These are phyloP conservation scores for Pichia exigua DNA, from an alignment of 805 yeast genomes.

Conservation along the genomic window DNA sequence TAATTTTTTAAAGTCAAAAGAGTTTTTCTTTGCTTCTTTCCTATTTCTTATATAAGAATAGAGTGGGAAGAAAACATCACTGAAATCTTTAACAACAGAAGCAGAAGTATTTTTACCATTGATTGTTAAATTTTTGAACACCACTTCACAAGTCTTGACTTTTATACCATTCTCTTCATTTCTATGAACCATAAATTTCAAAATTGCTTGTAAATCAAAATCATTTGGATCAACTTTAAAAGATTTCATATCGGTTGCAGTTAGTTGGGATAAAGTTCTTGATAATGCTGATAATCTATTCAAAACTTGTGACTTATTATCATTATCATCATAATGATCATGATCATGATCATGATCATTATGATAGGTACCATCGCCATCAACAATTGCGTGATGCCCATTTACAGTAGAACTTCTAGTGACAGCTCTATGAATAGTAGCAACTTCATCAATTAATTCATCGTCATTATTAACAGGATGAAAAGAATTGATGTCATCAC, in stretches of 20 bases:
- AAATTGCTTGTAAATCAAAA: slow-evolving; percentile 32
- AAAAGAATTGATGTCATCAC: background rate
- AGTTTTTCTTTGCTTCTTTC: slow-evolving; percentile 16
- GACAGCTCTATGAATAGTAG: background rate
- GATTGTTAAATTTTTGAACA: slow-evolving; percentile 34
- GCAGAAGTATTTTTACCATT: slow-evolving; percentile 42
- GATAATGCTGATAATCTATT: background rate
- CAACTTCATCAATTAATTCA: background rate
- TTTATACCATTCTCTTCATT: slow-evolving; percentile 39
- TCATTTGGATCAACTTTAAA: slow-evolving; percentile 22
- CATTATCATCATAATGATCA: background rate
- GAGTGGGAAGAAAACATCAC: slow-evolving; percentile 30
- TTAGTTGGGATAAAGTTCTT: slow-evolving; percentile 14
- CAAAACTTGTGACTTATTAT: background rate
- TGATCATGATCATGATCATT: background rate
- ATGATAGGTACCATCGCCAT: background rate
- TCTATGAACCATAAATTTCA: slow-evolving; percentile 31
- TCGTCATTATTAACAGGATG: background rate
- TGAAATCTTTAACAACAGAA: slow-evolving; percentile 36
- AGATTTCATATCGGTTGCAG: slow-evolving; percentile 14
- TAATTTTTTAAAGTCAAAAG: slow-evolving; percentile 17
- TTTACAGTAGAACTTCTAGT: background rate
- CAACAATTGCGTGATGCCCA: background rate
- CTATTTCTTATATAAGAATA: slow-evolving; percentile 1
- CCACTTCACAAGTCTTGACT: slow-evolving; percentile 34